Conservation (phyloP, 2,329 filamentous ascomycete species). For the Ambrosiella xylebori region DNA sequence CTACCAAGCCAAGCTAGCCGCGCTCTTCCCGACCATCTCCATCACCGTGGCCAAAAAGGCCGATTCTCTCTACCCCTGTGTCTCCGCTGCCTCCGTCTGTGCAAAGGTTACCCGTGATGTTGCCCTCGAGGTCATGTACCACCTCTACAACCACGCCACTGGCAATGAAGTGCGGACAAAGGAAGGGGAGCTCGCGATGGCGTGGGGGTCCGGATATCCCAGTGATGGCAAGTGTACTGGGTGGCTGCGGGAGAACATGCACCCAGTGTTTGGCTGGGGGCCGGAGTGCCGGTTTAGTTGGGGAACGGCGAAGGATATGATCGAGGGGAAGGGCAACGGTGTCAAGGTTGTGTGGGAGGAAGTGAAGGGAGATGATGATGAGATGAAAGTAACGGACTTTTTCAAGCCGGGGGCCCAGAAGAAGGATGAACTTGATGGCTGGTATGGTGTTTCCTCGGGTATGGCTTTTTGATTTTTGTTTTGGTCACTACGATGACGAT, state of each 20-base stretch:
- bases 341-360: conserved; percentile 71
- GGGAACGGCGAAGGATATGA: conserved; percentile 85
- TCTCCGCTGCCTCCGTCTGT: conserved; percentile 83
- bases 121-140: conserved; percentile 65
- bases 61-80: conserved; percentile 79
- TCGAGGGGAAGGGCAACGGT: conserved; percentile 52
- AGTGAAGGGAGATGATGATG: conserved; percentile 47
- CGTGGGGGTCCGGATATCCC: conserved; percentile 88
- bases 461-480: conserved; percentile 7
- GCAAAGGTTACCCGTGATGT: conserved; percentile 92
- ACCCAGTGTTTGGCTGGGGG: conserved; percentile 91
- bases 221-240: conserved; percentile 62
- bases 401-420: conserved; percentile 32
- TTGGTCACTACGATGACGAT: neutral
- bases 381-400: conserved; percentile 59
- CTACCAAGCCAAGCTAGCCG: conserved; percentile 73
- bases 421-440: conserved; percentile 52
- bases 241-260: conserved; percentile 77
- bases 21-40: conserved; percentile 60
- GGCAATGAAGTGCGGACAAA: conserved; percentile 19
- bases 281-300: conserved; percentile 87
- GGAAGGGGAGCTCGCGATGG: conserved; percentile 19
- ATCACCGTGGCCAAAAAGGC: conserved; percentile 81
- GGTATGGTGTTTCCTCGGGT: conserved; percentile 63
- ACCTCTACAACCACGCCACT: conserved; percentile 20